These are phyloP conservation scores for Porphyrellus cyaneotinctus DNA, from an alignment of 768 basidiomycete species.

Conservation along the genomic window DNA sequence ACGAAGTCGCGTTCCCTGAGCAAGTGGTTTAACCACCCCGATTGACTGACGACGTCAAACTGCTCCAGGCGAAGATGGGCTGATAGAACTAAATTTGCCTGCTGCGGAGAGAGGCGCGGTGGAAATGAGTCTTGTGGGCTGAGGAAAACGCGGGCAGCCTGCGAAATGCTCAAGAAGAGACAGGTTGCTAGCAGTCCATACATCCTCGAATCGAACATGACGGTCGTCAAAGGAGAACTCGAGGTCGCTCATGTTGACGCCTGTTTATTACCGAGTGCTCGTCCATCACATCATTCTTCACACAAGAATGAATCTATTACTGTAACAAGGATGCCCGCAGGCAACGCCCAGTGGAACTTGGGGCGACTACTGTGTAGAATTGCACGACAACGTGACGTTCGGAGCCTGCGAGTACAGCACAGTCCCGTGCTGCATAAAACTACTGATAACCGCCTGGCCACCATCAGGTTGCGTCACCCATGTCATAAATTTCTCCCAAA, in stretches of 20 bases:
- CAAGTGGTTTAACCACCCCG: constrained; percentile 18
- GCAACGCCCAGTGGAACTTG: too few relatives aligned
- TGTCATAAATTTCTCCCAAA: constrained; percentile 39
- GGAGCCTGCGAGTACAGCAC: constrained; percentile 27
- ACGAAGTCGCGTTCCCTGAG: constrained; percentile 47
- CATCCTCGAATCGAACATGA: constrained; percentile 9
- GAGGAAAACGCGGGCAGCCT: constrained; percentile 59
- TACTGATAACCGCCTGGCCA: constrained; percentile 41
- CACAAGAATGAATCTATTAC: background rate
- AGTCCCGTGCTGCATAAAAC: constrained; percentile 35
- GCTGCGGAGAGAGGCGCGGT: constrained; percentile 43
- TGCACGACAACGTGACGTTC: background rate
- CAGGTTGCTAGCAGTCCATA: constrained; percentile 21
- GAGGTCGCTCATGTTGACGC: constrained; percentile 10
- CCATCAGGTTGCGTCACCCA: constrained; percentile 41
- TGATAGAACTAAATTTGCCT: constrained; percentile 58
- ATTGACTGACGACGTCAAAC: constrained; percentile 48
- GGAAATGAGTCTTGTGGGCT: constrained; percentile 41
- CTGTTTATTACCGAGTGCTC: constrained; percentile 15
- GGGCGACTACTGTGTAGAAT: background rate
- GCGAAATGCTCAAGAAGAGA: constrained; percentile 35
- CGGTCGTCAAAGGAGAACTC: background rate
- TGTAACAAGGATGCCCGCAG: background rate
- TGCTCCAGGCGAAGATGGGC: constrained; percentile 69
- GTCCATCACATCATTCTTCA: too few relatives aligned